Conservation (phyloP, 2,329 filamentous ascomycete genomes). For the Cryphonectria parasitica region DNA sequence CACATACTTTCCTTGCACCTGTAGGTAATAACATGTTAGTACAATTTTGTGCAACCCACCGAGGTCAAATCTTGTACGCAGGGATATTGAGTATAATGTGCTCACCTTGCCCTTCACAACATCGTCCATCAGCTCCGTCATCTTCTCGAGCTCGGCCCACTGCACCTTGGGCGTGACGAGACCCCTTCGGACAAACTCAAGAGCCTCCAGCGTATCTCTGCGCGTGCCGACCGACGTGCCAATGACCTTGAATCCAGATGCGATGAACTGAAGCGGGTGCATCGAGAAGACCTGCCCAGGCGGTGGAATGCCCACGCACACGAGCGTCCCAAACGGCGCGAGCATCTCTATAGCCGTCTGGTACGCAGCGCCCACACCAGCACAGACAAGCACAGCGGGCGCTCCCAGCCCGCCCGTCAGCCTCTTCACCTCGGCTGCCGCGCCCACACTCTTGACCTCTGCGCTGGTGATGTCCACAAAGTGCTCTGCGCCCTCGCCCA, state of each 20-base stretch:
- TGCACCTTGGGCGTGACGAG: slow-evolving; percentile 39
- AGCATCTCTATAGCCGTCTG: slow-evolving; percentile 41
- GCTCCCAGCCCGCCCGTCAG: slow-evolving; percentile 34
- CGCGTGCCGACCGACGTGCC: slow-evolving; percentile 44
- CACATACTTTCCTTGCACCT: slow-evolving; percentile 28
- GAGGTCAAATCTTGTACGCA: background rate
- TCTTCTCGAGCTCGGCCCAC: slow-evolving; percentile 33
- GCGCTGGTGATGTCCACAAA: slow-evolving; percentile 41
- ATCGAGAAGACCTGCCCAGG: slow-evolving; percentile 35
- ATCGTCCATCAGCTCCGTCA: slow-evolving; percentile 32
- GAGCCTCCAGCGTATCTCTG: slow-evolving; percentile 44
- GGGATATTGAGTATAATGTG: too few relatives aligned
- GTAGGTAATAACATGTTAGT: background rate
- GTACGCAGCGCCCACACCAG: slow-evolving; percentile 39
- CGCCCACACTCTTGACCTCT: slow-evolving; percentile 22
- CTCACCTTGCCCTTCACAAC: slow-evolving; percentile 28
- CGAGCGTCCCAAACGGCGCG: slow-evolving; percentile 44
- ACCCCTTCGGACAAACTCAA: slow-evolving; percentile 42
- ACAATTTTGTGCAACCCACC: accelerated
- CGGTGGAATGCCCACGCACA: slow-evolving; percentile 44
- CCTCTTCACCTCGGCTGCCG: slow-evolving; percentile 34
- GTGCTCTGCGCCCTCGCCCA: slow-evolving; percentile 41
- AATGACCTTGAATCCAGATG: slow-evolving; percentile 40
- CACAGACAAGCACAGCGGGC: slow-evolving; percentile 39
- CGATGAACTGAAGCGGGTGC: slow-evolving; percentile 43